Conservation (phyloP, 1,139 yeast genomes). For the Yamadazyma friedrichii region DNA sequence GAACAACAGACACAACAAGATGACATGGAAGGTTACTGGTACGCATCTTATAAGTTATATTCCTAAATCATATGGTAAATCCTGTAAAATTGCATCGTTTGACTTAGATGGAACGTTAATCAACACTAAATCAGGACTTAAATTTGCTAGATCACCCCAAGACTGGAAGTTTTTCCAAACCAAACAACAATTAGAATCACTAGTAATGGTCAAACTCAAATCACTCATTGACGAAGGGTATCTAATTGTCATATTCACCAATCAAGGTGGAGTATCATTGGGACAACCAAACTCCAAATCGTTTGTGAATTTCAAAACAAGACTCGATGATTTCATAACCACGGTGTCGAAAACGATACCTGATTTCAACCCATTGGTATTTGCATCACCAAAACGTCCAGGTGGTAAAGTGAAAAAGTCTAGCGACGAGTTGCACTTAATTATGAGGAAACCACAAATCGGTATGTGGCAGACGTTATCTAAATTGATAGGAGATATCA, state of each 20-base stretch:
- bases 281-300: constrained; percentile 49
- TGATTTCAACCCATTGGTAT: constrained; percentile 43
- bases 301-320: constrained; percentile 43
- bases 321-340: constrained; percentile 37
- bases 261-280: constrained; percentile 68
- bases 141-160: constrained; percentile 50
- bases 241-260: constrained; percentile 71
- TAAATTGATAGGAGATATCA: constrained; percentile 37
- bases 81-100: constrained; percentile 58
- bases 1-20: neutral
- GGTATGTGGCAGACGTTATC: constrained; percentile 68
- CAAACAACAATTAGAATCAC: constrained; percentile 10
- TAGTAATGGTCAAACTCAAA: constrained; percentile 27
- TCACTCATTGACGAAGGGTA: constrained; percentile 24
- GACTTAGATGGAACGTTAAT: constrained; percentile 78
- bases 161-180: constrained; percentile 72
- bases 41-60: constrained; percentile 34
- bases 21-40: constrained; percentile 30
- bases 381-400: constrained; percentile 61
- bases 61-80: constrained; percentile 18
- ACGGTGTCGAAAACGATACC: constrained; percentile 20
- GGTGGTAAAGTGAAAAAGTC: constrained; percentile 21
- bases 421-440: constrained; percentile 31
- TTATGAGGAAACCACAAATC: constrained; percentile 67
- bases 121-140: constrained; percentile 54